Conservation (phyloP, 805 yeast genomes). For the Ogataea salicorniae region DNA sequence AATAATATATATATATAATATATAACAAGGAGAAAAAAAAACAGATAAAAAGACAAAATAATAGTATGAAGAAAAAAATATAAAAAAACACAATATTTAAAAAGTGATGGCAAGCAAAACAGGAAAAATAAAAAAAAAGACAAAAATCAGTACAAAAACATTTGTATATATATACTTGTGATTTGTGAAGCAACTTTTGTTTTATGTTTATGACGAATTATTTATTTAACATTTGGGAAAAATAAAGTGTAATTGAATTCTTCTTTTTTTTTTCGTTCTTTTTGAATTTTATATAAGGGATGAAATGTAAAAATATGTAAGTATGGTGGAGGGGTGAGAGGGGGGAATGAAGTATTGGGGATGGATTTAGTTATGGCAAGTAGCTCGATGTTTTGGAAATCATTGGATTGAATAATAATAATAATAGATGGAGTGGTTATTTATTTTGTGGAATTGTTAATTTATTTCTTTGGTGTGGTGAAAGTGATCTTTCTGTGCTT, state of each 20-base stretch:
- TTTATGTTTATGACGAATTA: too few species aligned
- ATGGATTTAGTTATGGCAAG: background rate
- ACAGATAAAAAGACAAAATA: background rate
- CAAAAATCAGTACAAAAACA: too few species aligned
- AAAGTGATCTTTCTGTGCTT: constrained; percentile 91
- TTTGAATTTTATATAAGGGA: background rate
- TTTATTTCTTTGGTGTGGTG: constrained; percentile 80
- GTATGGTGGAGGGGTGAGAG: background rate
- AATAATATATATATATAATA: background rate
- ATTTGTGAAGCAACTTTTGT: too few species aligned
- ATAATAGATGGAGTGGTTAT: background rate
- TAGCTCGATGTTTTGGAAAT: background rate
- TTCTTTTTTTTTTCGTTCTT: background rate
- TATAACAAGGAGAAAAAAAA: background rate
- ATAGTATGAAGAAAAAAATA: background rate
- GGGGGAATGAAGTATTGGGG: background rate
- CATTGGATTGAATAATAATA: too few species aligned
- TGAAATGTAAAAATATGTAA: background rate
- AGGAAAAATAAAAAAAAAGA: too few species aligned
- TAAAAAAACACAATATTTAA: background rate
- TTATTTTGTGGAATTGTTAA: background rate
- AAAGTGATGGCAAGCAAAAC: background rate
- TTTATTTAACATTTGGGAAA: background rate
- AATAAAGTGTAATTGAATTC: background rate
- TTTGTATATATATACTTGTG: too few species aligned